A percentile compares a stretch with the other conserved stretches of the same genome.
Conservation (phyloP, 768 basidiomycete genomes). For the Tremella mesenterica region DNA sequence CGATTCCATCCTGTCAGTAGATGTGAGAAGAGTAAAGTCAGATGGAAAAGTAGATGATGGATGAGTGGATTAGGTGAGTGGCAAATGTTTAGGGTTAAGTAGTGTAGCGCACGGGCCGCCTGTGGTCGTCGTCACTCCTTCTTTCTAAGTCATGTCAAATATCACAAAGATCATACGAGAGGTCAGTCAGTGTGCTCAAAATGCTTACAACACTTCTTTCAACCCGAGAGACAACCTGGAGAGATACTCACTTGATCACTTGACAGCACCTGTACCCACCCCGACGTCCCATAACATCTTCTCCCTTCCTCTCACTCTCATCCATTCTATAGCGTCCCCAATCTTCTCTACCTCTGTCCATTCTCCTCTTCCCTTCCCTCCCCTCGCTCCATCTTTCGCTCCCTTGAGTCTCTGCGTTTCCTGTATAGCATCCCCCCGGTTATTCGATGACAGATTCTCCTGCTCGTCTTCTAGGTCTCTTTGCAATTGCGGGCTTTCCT, state of each 20-base stretch:
- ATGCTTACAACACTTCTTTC: neutral
- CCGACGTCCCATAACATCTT: slow-evolving; percentile 57
- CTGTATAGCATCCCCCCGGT: too few relatives aligned
- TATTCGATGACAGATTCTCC: too few relatives aligned
- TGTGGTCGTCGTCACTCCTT: too few relatives aligned
- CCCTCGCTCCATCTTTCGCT: slow-evolving; percentile 13
- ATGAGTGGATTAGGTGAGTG: too few relatives aligned
- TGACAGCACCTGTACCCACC: slow-evolving; percentile 47
- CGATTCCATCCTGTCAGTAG: too few relatives aligned
- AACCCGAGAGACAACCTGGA: too few relatives aligned
- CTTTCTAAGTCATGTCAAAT: neutral
- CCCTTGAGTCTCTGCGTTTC: neutral
- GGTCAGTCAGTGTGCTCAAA: too few relatives aligned
- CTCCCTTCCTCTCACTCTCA: slow-evolving; percentile 55
- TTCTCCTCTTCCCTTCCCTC: slow-evolving; percentile 22
- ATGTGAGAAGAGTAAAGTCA: too few relatives aligned
- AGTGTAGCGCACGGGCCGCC: too few relatives aligned
- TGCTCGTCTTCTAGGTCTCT: too few relatives aligned
- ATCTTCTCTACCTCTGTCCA: slow-evolving; percentile 66
- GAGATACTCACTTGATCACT: neutral
- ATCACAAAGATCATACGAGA: neutral
- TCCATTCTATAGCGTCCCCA: slow-evolving; percentile 60
- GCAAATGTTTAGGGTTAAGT: too few relatives aligned
- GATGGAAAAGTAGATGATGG: too few relatives aligned
- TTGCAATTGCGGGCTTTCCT: neutral